Evolutionary conservation across 305 asterid species (phyloP).

Genomic region (Fraxinus sp.): DNA sequence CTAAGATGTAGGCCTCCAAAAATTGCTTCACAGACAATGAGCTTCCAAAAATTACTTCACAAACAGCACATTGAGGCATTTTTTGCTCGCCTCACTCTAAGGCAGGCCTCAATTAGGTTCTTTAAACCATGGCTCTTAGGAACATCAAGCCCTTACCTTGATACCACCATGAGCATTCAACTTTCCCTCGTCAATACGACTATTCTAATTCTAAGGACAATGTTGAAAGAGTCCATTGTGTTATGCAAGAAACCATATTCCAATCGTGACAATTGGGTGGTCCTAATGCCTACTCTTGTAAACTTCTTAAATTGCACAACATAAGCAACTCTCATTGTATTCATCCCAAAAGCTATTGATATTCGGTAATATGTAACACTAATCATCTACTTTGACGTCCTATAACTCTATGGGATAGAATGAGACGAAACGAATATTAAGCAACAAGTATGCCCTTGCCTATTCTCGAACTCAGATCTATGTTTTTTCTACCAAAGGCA

Average conservation of each 20-base stretch:
- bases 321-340: neutral
- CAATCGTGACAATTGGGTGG: neutral
- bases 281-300: neutral
- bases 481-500: neutral
- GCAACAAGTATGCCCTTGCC: neutral
- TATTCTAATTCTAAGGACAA: neutral
- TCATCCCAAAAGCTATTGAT: neutral
- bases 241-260: neutral
- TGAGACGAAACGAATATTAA: neutral
- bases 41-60: neutral
- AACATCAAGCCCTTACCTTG: neutral
- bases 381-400: neutral
- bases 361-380: neutral
- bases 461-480: neutral
- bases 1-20: neutral
- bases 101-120: neutral
- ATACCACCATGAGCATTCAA: neutral
- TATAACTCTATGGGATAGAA: neutral
- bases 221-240: neutral
- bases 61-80: neutral
- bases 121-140: neutral
- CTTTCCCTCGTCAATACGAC: neutral
- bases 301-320: neutral
- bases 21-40: neutral
- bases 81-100: neutral